Evolutionary conservation across 352 stramenopile species (phyloP).

Genomic region (Phytopythium litorale): DNA sequence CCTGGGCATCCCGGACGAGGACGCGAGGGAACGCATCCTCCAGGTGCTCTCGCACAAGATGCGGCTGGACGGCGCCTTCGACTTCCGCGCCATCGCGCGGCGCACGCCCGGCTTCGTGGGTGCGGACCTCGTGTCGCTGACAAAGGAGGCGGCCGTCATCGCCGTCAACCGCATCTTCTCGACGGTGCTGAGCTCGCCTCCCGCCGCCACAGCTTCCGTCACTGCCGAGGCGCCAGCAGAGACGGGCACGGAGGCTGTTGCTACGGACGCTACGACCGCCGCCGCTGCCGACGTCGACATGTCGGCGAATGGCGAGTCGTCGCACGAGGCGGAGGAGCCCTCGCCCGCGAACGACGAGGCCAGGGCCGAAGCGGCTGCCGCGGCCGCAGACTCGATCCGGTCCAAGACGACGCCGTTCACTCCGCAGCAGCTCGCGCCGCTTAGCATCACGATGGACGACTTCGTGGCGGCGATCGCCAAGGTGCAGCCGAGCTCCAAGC

Average conservation of each 20-base stretch:
- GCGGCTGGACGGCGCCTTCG: constrained; percentile 91
- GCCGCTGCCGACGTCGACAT: constrained; percentile 5
- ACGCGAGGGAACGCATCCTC: constrained; percentile 93
- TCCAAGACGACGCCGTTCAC: constrained; percentile 82
- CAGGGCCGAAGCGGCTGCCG: constrained; percentile 14
- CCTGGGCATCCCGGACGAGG: constrained; percentile 96
- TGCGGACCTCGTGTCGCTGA: constrained; percentile 96
- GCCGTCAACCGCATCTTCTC: constrained; percentile 98
- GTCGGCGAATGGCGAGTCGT: background rate
- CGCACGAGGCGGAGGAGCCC: background rate
- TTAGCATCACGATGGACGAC: constrained; percentile 96
- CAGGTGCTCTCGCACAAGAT: constrained; percentile 92
- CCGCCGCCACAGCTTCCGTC: background rate
- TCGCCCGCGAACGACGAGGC: constrained; percentile 1
- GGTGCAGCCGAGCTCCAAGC: constrained; percentile 97
- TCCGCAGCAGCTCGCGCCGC: constrained; percentile 81
- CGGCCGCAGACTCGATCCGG: constrained; percentile 62
- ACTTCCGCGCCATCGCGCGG: constrained; percentile 92
- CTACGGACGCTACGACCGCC: constrained; percentile 7
- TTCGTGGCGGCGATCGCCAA: constrained; percentile 95
- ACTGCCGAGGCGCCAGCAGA: background rate
- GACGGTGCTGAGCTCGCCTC: constrained; percentile 40
- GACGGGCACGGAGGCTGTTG: background rate
- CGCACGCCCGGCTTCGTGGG: constrained; percentile 97
- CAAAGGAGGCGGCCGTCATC: constrained; percentile 97